phyloP scores from a whole-genome alignment of 768 basidiomycete genomes.

The Suillus ampliporus region DNA sequence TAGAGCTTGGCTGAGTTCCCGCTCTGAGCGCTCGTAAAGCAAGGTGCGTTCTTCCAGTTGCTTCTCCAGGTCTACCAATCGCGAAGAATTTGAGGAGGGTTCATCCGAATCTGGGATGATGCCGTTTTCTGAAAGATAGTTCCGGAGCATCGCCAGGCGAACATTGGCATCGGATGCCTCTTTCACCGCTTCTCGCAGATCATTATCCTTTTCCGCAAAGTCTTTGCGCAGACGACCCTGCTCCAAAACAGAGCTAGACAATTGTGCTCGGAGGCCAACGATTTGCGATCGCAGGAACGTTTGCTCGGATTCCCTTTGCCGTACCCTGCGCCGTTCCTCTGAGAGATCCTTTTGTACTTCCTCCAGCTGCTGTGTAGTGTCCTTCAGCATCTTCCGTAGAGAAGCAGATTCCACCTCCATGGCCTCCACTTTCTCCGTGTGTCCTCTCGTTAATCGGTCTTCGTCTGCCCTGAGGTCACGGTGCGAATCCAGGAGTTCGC shows the following conservation, averaged over 20 bases:
- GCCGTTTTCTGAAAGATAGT: conserved; percentile 88
- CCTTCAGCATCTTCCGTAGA: conserved; percentile 80
- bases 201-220: conserved; percentile 65
- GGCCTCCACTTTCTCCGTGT: conserved; percentile 82
- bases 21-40: conserved; percentile 74
- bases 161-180: conserved; percentile 72
- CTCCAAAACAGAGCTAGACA: conserved; percentile 72
- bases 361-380: conserved; percentile 73
- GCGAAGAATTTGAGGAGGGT: conserved; percentile 47
- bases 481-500: conserved; percentile 88
- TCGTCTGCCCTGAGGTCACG: conserved; percentile 85
- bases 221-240: conserved; percentile 74
- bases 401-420: conserved; percentile 80
- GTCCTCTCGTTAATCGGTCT: conserved; percentile 73
- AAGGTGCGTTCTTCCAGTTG: conserved; percentile 76
- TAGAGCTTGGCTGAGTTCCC: conserved; percentile 69
- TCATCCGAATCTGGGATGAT: conserved; percentile 80
- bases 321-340: conserved; percentile 69
- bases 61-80: conserved; percentile 78
- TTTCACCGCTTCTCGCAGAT: conserved; percentile 65
- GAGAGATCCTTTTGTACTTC: conserved; percentile 66
- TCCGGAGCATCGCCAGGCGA: conserved; percentile 80
- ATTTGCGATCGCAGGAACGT: conserved; percentile 73
- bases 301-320: conserved; percentile 69
- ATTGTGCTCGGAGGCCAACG: conserved; percentile 72